These are phyloP conservation scores for Sisymbrium altissimum DNA, from an alignment of 345 rosid species.

Conservation along the genomic window DNA sequence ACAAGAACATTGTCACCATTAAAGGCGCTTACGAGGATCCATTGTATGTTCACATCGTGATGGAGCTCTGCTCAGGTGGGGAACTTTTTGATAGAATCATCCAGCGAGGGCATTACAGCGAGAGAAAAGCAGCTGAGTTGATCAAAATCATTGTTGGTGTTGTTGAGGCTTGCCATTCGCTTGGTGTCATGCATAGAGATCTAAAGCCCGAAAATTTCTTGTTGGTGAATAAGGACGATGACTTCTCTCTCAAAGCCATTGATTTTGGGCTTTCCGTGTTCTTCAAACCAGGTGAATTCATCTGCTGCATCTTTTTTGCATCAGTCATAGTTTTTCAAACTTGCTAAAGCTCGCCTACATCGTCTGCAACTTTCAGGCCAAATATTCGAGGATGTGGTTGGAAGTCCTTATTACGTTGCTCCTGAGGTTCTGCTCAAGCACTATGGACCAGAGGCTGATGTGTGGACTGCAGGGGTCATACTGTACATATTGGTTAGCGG, in stretches of 20 bases:
- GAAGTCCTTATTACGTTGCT: constrained; percentile 96
- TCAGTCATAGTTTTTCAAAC: not conserved
- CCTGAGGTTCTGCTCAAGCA: constrained; percentile 94
- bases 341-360: not conserved
- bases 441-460: constrained; percentile 96
- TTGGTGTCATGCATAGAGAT: constrained; percentile 98
- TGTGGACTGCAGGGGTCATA: constrained; percentile 98
- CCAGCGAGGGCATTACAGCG: constrained; percentile 95
- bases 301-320: constrained; percentile 7
- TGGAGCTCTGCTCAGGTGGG: constrained; percentile 99
- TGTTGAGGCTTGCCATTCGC: constrained; percentile 94
- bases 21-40: constrained; percentile 96
- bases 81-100: constrained; percentile 93
- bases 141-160: constrained; percentile 93
- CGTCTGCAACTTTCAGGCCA: constrained; percentile 54
- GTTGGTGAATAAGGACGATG: constrained; percentile 95
- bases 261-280: constrained; percentile 97
- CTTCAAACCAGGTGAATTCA: constrained; percentile 81
- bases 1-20: constrained; percentile 84
- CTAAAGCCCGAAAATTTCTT: constrained; percentile 96
- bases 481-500: constrained; percentile 93
- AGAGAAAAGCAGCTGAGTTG: constrained; percentile 93
- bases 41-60: constrained; percentile 80
- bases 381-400: constrained; percentile 89
- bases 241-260: constrained; percentile 95